These are phyloP conservation scores for Tetragonia tetragonoides DNA, from an alignment of 148 eudicot genomes.

Conservation along the genomic window DNA sequence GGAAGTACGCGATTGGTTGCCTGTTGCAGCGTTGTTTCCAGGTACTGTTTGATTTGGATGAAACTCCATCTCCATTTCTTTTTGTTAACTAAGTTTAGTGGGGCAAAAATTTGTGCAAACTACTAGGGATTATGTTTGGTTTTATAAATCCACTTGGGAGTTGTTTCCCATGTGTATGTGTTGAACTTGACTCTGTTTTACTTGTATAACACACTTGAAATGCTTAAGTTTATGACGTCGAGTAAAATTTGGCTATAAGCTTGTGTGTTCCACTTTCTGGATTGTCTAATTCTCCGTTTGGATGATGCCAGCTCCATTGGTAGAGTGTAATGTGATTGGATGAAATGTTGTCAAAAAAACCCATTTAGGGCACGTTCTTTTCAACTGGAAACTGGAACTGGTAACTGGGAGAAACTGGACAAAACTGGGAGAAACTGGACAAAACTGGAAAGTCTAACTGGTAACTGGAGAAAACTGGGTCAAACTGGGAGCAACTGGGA, in stretches of 20 bases:
- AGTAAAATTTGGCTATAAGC: too few species aligned
- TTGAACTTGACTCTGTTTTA: not conserved
- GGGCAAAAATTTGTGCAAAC: not conserved
- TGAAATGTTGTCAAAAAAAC: too few species aligned
- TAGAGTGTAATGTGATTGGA: too few species aligned
- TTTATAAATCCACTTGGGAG: not conserved
- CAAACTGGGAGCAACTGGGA: too few species aligned
- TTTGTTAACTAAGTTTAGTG: not conserved
- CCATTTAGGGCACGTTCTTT: too few species aligned
- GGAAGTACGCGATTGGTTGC: constrained; percentile 3
- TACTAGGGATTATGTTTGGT: not conserved
- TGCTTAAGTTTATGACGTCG: not conserved
- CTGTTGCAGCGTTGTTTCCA: constrained; percentile 15
- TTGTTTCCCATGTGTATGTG: not conserved
- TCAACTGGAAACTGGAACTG: too few species aligned
- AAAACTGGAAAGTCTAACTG: too few species aligned
- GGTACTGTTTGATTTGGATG: constrained; percentile 19
- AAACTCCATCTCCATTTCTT: constrained; percentile 9
- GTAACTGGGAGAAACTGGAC: too few species aligned
- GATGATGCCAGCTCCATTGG: too few species aligned
- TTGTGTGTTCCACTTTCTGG: not conserved
- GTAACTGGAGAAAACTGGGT: too few species aligned
- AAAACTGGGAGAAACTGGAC: too few species aligned
- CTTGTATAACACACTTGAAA: not conserved
- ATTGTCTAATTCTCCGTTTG: not conserved